These are phyloP conservation scores for Pyrenopolyporus hunteri DNA, from an alignment of 495 filamentous ascomycete species.

Conservation along the genomic window DNA sequence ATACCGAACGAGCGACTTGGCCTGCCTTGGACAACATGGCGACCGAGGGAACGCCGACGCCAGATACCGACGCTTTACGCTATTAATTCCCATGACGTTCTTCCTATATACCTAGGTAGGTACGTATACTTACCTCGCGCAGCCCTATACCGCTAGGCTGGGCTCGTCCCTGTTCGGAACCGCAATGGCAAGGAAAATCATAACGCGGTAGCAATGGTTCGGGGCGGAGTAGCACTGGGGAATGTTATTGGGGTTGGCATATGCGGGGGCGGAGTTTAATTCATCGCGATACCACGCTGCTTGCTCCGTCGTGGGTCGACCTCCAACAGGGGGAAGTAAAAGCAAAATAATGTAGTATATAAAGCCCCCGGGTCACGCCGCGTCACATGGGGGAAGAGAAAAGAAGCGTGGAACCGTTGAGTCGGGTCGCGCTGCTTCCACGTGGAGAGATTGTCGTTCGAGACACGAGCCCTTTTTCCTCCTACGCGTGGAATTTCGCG, in stretches of 20 bases:
- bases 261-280: conserved; percentile 16
- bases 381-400: neutral
- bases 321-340: neutral
- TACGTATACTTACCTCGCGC: neutral
- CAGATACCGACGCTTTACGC: neutral
- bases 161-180: neutral
- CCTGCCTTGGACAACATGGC: conserved; percentile 6
- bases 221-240: conserved; percentile 3
- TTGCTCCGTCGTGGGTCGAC: neutral
- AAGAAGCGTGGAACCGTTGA: neutral
- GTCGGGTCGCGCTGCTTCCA: conserved; percentile 18
- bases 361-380: neutral
- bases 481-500: conserved; percentile 10
- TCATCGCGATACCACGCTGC: conserved; percentile 15
- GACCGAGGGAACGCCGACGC: conserved; percentile 25
- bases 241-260: conserved; percentile 28
- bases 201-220: neutral
- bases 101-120: neutral
- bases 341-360: conserved; percentile 3
- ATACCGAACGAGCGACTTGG: neutral
- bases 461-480: neutral
- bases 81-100: neutral
- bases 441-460: conserved; percentile 18
- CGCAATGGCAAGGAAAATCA: neutral
- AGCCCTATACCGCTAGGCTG: neutral